A percentile compares a stretch with the other conserved stretches of the same genome.
Conservation (phyloP, 805 yeast species). For the Phaffomyces opuntiae region DNA sequence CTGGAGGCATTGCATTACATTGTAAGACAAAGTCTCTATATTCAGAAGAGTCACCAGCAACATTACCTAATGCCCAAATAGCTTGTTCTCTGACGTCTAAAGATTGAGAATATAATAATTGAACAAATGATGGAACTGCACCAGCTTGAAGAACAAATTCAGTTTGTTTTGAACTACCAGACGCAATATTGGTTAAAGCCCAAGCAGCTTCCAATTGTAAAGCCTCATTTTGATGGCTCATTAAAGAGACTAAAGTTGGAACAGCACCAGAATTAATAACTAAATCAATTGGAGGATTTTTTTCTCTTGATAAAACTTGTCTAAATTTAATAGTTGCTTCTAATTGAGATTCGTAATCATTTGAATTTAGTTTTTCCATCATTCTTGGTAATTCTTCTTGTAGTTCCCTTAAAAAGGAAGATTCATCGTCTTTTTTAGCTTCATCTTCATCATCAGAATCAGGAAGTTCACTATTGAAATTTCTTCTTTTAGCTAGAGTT, state of each 20-base stretch:
- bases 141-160: conserved; percentile 85
- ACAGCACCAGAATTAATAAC: conserved; percentile 93
- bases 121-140: conserved; percentile 88
- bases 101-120: conserved; percentile 70
- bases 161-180: conserved; percentile 88
- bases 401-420: conserved; percentile 39
- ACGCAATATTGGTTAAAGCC: conserved; percentile 98
- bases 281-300: conserved; percentile 91
- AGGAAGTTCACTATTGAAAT: conserved; percentile 43
- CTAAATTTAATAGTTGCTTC: conserved; percentile 90
- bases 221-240: conserved; percentile 75
- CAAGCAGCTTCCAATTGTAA: conserved; percentile 97
- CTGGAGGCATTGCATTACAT: conserved; percentile 85
- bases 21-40: conserved; percentile 85
- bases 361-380: conserved; percentile 73
- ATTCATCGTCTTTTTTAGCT: conserved; percentile 26
- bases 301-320: conserved; percentile 88
- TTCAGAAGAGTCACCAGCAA: conserved; percentile 92
- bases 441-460: conserved; percentile 45
- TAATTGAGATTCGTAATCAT: conserved; percentile 72
- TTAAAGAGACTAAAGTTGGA: conserved; percentile 81
- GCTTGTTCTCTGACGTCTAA: conserved; percentile 97
- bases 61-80: conserved; percentile 98
- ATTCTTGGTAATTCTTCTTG: conserved; percentile 73
- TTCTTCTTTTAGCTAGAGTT: conserved; percentile 88